A percentile compares a stretch with the other conserved stretches of the same genome.
These are phyloP conservation scores for Porogramme epimiltina DNA, from an alignment of 1,284 basidiomycete genomes.

Conservation along the genomic window DNA sequence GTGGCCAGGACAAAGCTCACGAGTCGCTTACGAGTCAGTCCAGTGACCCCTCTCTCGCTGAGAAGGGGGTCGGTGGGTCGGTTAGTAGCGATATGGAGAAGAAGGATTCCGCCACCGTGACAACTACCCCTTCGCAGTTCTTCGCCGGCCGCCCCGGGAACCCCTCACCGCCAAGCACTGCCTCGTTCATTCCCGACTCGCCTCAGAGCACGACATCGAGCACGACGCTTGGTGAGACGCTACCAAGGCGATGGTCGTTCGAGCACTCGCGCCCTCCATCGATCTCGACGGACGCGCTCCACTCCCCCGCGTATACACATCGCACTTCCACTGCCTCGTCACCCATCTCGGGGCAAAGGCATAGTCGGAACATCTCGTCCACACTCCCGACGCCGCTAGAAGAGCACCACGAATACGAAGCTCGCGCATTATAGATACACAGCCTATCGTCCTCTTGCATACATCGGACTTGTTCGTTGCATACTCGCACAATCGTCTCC, in stretches of 20 bases:
- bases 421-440: constrained; percentile 10
- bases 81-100: constrained; percentile 25
- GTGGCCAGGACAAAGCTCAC: constrained; percentile 22
- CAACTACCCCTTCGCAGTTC: constrained; percentile 24
- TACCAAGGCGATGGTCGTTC: constrained; percentile 48
- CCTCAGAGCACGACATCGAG: constrained; percentile 43
- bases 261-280: constrained; percentile 39
- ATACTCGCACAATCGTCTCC: no score
- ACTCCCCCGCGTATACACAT: constrained; percentile 17
- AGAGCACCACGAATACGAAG: constrained; percentile 12
- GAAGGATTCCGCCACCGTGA: constrained; percentile 24
- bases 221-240: constrained; percentile 42
- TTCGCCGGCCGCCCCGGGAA: constrained; percentile 46
- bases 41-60: constrained; percentile 23
- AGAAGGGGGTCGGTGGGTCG: constrained; percentile 12
- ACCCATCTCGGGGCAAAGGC: constrained; percentile 19
- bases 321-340: constrained; percentile 23
- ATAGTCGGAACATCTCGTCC: constrained; percentile 23
- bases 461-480: no score
- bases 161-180: constrained; percentile 41
- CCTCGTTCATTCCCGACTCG: constrained; percentile 23
- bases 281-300: constrained; percentile 33
- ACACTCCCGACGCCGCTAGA: constrained; percentile 23
- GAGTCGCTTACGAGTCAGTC: constrained; percentile 23
- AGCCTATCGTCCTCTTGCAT: no score